These are phyloP conservation scores for Radiomyces spectabilis DNA, from an alignment of 192 early-diverging fungal genomes.

Conservation along the genomic window DNA sequence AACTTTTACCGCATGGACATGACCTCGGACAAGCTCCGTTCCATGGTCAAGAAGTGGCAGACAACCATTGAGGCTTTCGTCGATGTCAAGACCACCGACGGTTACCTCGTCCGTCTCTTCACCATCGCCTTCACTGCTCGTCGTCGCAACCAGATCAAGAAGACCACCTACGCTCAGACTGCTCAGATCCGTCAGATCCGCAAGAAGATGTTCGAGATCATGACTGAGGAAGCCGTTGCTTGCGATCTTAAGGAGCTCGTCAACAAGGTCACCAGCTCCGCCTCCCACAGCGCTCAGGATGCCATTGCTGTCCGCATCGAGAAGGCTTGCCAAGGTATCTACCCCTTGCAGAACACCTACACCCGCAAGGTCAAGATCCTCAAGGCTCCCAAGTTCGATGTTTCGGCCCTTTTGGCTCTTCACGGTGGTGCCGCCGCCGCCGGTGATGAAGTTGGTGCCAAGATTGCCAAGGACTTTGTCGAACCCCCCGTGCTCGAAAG, in stretches of 20 bases:
- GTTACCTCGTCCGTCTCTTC: conserved; percentile 97
- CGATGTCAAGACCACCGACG: conserved; percentile 99
- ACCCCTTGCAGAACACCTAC: conserved; percentile 94
- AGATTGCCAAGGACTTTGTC: conserved; percentile 70
- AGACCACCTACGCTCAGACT: conserved; percentile 95
- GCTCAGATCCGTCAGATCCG: conserved; percentile 97
- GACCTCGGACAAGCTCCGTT: conserved; percentile 99
- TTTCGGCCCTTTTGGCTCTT: conserved; percentile 91
- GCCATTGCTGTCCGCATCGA: conserved; percentile 96
- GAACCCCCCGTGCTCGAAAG: conserved; percentile 69
- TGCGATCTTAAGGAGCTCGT: conserved; percentile 96
- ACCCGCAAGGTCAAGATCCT: conserved; percentile 98
- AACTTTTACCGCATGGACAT: conserved; percentile 99
- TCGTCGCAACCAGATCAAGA: conserved; percentile 89
- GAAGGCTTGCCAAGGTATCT: conserved; percentile 96
- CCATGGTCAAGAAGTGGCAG: conserved; percentile 99
- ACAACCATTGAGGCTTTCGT: conserved; percentile 94
- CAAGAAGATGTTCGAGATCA: conserved; percentile 99
- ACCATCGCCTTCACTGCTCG: conserved; percentile 95
- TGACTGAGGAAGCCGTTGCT: conserved; percentile 72
- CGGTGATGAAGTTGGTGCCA: conserved; percentile 72
- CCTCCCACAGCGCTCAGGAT: conserved; percentile 48
- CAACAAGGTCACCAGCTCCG: conserved; percentile 82
- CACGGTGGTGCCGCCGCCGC: conserved; percentile 79
- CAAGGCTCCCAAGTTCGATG: conserved; percentile 94